These are phyloP conservation scores for Bothriochloa decipiens DNA, from an alignment of 176 grass and related monocot species.

Conservation along the genomic window DNA sequence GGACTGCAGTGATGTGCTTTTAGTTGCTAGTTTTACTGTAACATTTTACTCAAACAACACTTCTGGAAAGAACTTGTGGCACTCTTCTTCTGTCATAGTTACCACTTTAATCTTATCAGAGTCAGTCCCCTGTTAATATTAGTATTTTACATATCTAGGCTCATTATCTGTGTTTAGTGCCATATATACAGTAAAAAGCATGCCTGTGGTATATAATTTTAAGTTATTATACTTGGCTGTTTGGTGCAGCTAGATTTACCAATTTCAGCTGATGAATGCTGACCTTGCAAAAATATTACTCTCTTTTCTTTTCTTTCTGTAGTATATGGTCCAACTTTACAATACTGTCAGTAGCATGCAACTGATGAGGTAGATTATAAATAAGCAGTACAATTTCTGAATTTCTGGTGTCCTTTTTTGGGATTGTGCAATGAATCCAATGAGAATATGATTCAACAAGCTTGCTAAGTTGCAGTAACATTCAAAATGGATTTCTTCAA, in stretches of 20 bases:
- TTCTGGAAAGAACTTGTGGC: neutral
- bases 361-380: neutral
- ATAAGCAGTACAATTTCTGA: neutral
- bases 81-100: neutral
- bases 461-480: conserved; percentile 1
- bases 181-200: conserved; percentile 9
- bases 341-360: neutral
- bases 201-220: neutral
- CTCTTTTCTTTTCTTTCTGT: neutral
- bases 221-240: neutral
- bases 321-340: neutral
- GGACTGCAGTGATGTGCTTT: neutral
- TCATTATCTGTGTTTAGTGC: neutral
- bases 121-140: neutral
- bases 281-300: neutral
- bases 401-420: neutral
- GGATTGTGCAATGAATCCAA: neutral
- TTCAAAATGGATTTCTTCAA: neutral
- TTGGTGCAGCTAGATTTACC: neutral
- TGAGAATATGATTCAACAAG: neutral
- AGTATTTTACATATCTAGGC: neutral
- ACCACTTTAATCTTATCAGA: neutral
- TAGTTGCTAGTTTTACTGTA: neutral
- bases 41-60: conserved; percentile 13
- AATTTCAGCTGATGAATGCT: neutral